Base-by-base conservation (phyloP, 225 moss, liverwort and hornwort species). In the Bryoerythrophyllum caledonicum region DNA sequence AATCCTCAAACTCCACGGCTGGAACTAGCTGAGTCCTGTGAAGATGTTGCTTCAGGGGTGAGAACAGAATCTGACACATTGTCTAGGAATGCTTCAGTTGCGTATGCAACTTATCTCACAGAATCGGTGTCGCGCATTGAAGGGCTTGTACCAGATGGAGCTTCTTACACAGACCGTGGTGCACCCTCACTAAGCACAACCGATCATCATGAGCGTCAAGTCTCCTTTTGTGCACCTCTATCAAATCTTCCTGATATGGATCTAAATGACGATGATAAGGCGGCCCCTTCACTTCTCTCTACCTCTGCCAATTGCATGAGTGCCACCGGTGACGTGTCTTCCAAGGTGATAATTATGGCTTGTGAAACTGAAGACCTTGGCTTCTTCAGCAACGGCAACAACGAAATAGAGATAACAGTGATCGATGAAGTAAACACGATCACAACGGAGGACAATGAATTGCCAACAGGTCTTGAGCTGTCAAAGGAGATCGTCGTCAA, bases 381-480 rank as follows among this genome's bases (percentile, higher is more conserved):
- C 30, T 56, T 57, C 14, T 5, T 41, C 34, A 43, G 52, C 20
- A 37, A 54, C 19, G n/a, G 34, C 61, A 56, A 48, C 32, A 65
- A 57, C 41, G 80, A 80, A n/a, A 70, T 30, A 12, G 64, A 65
- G 43, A 65, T 65, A 55, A 3, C 34, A 34, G 61, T 54, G 52
- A 35, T 43, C 19, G 62, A 74, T 40, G 74, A 74, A 41, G 56
- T 35, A 20, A 66, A 20, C 16, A 44, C 44, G 43, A 59, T 23
- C 37, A 6, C 57, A 26, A 28, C 13, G 32, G 57, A 75, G 20
- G 24, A 63, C 37, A 62, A 70, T 80, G 75, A 70, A 63, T 64
- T 75, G 75, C 34, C 56, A 63, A 70, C 75, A 56, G 11, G n/a
- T 80, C 35, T 54, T 53, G 63, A 69, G 63, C 56, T 32, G 5